Base-by-base conservation (phyloP, 768 basidiomycete species). In the Pleurotus cornucopiae region DNA sequence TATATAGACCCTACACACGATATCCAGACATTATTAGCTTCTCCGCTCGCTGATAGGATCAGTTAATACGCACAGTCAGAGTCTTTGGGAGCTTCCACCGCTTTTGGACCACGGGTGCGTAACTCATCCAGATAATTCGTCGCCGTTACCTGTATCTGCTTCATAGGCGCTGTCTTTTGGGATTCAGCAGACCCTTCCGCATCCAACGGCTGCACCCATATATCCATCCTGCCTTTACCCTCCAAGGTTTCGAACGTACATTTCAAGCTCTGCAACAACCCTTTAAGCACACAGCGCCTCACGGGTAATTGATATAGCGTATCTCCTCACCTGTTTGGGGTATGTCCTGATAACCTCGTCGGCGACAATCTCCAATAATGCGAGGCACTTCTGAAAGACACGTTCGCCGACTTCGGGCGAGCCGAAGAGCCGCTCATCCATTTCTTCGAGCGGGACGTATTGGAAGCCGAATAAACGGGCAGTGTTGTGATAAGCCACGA, bases 401-500 rank as follows among this genome's bases (percentile, higher is more conserved):
- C 79, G 80, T 23, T 85, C 76, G 1, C 92, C 95, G n/a, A 78
- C 72, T 4, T 76, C 81, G 5, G 67, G 63, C 3, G 64, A 66
- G 0, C 94, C 94, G 63, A 86, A 95, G 1, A 98, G 67, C 13
- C 82, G 78, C 41, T 80, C 74, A 60, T 98, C 96, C 88, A 99
- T 93, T 66, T 96, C 92, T 45, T 80, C 76, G 45, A 96, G 71
- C 1, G 94, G 81, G 26, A 96, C 71, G 65, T 98, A 99, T 68
- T 98, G 93, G 76, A 98, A 98, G 1, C 96, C 96, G 63, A 94
- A 94, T 49, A 97, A 81, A 14, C 81, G 79, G 5, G 83, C 82
- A 0, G 91, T 95, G 59, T 96, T 97, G 65, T 93, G 91, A 64
- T 90, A 92, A 18, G 91, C 86, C 39, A 93, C 83, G 57, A 94